A percentile compares a stretch with the other conserved stretches of the same genome.
Conservation (phyloP, 768 basidiomycete genomes). For the Coprinopsis marcescibilis region DNA sequence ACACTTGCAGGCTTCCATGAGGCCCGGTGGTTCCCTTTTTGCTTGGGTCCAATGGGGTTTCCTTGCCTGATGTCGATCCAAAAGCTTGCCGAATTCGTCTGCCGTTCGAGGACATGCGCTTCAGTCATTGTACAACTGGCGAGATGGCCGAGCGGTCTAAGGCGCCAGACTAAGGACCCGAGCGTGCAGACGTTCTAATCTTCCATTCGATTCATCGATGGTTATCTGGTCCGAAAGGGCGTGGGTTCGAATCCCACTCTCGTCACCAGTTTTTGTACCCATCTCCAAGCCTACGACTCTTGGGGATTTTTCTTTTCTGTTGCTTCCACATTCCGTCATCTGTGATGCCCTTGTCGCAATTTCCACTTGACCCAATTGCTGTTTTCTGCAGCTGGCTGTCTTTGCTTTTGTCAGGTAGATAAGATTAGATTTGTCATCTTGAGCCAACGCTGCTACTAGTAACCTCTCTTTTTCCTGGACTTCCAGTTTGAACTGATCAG, state of each 20-base stretch:
- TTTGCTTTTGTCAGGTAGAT: too few relatives aligned
- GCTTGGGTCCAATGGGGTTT: too few relatives aligned
- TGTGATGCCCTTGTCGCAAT: too few relatives aligned
- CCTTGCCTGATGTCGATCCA: too few relatives aligned
- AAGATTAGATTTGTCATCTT: too few relatives aligned
- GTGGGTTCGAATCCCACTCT: conserved; percentile 31
- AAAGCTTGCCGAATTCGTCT: neutral
- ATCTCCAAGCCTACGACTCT: neutral
- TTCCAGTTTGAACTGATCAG: too few relatives aligned
- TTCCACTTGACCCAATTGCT: neutral
- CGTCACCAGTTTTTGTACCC: conserved; percentile 6
- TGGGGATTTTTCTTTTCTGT: neutral
- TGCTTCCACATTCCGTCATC: too few relatives aligned
- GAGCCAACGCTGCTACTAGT: too few relatives aligned
- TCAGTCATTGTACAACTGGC: neutral
- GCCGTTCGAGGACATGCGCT: neutral
- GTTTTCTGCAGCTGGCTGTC: neutral
- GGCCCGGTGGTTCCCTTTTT: too few relatives aligned
- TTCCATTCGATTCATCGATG: too few relatives aligned
- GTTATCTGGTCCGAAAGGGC: conserved; percentile 20
- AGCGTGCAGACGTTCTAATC: neutral
- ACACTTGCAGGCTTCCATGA: too few relatives aligned
- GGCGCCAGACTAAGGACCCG: conserved; percentile 61
- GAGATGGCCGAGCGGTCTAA: conserved; percentile 81
- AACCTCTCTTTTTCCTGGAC: too few relatives aligned